A percentile compares a stretch with the other conserved stretches of the same genome.
These are phyloP conservation scores for Davidsoniella virescens DNA, from an alignment of 2,329 filamentous ascomycete species.

Conservation along the genomic window DNA sequence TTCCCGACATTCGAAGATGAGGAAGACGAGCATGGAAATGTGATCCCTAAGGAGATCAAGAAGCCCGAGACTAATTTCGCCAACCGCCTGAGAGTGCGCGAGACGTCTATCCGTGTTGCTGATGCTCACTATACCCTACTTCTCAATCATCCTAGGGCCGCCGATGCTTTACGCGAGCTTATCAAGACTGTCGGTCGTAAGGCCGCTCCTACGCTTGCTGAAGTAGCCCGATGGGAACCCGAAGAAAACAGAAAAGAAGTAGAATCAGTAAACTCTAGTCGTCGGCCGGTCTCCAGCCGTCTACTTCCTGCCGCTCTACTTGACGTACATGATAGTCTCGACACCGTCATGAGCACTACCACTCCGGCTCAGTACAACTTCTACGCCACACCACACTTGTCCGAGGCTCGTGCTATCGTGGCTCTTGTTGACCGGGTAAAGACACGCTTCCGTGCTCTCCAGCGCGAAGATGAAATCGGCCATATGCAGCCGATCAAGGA, in stretches of 20 bases:
- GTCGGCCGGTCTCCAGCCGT: conserved; percentile 26
- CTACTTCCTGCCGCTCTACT: conserved; percentile 53
- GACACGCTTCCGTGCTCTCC: conserved; percentile 55
- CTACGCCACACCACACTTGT: conserved; percentile 65
- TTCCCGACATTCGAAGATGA: conserved; percentile 63
- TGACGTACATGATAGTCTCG: conserved; percentile 44
- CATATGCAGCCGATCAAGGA: conserved; percentile 66
- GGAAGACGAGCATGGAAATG: conserved; percentile 13
- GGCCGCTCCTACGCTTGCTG: conserved; percentile 18
- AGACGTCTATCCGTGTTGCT: conserved; percentile 44
- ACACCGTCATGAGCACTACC: conserved; percentile 22
- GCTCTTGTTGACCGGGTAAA: conserved; percentile 52
- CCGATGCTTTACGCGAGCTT: conserved; percentile 28
- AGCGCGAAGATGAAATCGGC: conserved; percentile 46
- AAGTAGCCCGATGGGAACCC: conserved; percentile 14
- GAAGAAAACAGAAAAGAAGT: not conserved
- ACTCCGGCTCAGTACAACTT: conserved; percentile 56
- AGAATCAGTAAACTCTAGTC: conserved; percentile 4
- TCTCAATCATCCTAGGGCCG: conserved; percentile 25
- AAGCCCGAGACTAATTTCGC: conserved; percentile 13
- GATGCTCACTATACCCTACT: conserved; percentile 42
- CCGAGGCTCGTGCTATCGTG: conserved; percentile 60
- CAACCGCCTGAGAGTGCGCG: conserved; percentile 29
- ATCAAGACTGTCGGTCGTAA: conserved; percentile 28
- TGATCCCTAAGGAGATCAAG: conserved; percentile 1